A percentile compares a stretch with the other conserved stretches of the same genome.
These are phyloP conservation scores for Trichosporon faecale DNA, from an alignment of 1,284 basidiomycete genomes.

Conservation along the genomic window DNA sequence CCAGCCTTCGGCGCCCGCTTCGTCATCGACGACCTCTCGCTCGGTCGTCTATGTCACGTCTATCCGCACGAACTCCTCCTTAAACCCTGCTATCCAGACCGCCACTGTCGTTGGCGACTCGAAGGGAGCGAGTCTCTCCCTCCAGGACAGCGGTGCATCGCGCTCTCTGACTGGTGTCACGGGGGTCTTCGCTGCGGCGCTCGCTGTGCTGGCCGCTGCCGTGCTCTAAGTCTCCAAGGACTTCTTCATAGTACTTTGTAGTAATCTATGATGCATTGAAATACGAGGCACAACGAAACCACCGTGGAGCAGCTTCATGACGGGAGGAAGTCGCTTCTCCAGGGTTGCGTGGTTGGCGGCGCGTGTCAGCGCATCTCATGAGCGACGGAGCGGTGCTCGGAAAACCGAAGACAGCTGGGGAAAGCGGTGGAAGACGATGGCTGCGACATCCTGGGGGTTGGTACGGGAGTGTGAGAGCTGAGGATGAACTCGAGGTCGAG, in stretches of 20 bases:
- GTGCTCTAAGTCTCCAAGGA: background rate
- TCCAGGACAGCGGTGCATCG: background rate
- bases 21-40: background rate
- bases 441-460: too few species aligned
- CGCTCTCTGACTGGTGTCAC: background rate
- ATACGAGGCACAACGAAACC: background rate
- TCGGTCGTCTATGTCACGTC: background rate
- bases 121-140: background rate
- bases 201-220: background rate
- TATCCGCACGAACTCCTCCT: background rate
- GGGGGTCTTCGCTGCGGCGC: background rate
- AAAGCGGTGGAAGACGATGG: too few species aligned
- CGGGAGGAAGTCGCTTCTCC: too few species aligned
- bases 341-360: too few species aligned
- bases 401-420: too few species aligned
- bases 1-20: background rate
- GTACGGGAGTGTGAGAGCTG: too few species aligned
- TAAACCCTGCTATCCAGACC: background rate
- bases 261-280: constrained; percentile 6
- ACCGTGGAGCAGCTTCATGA: too few species aligned
- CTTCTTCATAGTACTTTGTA: background rate
- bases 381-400: too few species aligned
- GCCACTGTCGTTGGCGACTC: background rate
- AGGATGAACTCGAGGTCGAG: too few species aligned
- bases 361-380: too few species aligned